phyloP scores from a whole-genome alignment of 305 asterid species.

The Fraxinus angustifolia region DNA sequence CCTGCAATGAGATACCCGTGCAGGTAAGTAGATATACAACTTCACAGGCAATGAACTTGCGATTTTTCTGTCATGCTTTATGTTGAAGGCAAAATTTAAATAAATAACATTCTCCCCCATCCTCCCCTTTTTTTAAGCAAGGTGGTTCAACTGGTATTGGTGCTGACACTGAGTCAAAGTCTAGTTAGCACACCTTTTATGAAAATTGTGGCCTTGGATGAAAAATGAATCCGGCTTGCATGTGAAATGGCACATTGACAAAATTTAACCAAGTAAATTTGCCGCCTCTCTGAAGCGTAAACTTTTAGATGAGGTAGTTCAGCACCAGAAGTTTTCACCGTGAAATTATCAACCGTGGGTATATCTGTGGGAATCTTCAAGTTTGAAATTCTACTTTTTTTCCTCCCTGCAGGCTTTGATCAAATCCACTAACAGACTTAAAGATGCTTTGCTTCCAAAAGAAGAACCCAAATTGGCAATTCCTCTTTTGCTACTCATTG shows the following conservation, averaged over 20 bases:
- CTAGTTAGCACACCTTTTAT: not conserved
- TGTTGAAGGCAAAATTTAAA: not conserved
- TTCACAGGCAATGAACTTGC: conserved; percentile 14
- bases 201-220: not conserved
- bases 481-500: conserved; percentile 94
- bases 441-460: conserved; percentile 88
- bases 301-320: not conserved
- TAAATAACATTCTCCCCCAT: not conserved
- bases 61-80: not conserved
- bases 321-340: not conserved
- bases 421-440: conserved; percentile 89
- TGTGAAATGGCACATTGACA: not conserved
- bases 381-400: conserved; percentile 7
- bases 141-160: not conserved
- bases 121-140: not conserved
- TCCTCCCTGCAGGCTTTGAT: conserved; percentile 67
- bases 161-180: not conserved
- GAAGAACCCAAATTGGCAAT: conserved; percentile 89
- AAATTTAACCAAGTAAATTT: not conserved
- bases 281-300: not conserved
- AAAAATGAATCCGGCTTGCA: not conserved
- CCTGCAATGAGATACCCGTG: conserved; percentile 3
- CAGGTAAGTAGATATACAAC: conserved; percentile 9
- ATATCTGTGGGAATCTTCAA: conserved; percentile 3
- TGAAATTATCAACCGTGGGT: not conserved